Base-by-base conservation (phyloP, 164 flowering plant species). In the Taxillus chinensis region DNA sequence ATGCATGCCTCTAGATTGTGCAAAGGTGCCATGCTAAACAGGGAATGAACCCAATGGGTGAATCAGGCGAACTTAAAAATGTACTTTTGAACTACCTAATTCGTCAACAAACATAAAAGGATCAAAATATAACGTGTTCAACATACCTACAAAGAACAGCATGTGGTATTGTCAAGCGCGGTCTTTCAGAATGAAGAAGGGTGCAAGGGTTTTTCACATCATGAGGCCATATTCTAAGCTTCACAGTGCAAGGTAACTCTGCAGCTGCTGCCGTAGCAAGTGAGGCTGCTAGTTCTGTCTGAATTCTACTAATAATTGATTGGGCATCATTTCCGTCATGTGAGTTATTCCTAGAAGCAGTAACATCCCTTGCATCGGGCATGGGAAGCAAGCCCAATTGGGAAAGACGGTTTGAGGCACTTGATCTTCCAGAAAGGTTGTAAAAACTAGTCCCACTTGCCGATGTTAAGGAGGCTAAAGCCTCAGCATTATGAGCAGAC, bases 61-160 rank as follows among this genome's bases (percentile, higher is more conserved):
- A n/a, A n/a, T n/a, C n/a, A n/a, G n/a, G n/a, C n/a, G n/a, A n/a
- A n/a, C n/a, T n/a, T n/a, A n/a, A n/a, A n/a, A n/a, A n/a, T n/a
- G n/a, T n/a, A n/a, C n/a, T n/a, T n/a, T n/a, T n/a, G n/a, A n/a
- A n/a, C n/a, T n/a, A n/a, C n/a, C n/a, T n/a, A n/a, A n/a, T n/a
- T n/a, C n/a, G n/a, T n/a, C n/a, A n/a, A n/a, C n/a, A n/a, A n/a
- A n/a, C n/a, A n/a, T n/a, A n/a, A n/a, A n/a, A n/a, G n/a, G n/a
- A 5, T 43, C 50, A 46, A 10, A n/a, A 41, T 3, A 59, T 3
- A 57, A 5, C 11, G 41, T 0, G 7, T 55, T 45, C 6, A 10
- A 42, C 64, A 67, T 85, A 87, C 99, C 99, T 95, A 63, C 99
- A 95, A 71, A 95, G 99, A 40, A 95, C 99, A 38, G 96, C 99